A percentile compares a stretch with the other conserved stretches of the same genome.
phyloP scores from a whole-genome alignment of 768 basidiomycete genomes.

The Trametes coccinea region DNA sequence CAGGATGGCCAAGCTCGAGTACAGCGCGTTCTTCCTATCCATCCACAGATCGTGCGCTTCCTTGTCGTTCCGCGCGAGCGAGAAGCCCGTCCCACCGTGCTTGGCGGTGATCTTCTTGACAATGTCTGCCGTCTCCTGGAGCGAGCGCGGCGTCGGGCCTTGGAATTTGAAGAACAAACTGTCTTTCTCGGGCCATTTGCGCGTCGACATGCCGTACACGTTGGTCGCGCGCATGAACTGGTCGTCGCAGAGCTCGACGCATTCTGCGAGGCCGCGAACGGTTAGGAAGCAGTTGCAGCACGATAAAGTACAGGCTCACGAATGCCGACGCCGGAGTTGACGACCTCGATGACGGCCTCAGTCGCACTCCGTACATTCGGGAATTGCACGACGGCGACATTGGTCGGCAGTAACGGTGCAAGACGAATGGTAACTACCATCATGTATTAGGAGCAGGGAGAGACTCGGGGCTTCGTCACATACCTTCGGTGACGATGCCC shows the following conservation, averaged over 20 bases:
- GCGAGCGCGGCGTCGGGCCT: conserved; percentile 49
- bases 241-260: conserved; percentile 81
- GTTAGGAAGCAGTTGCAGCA: background rate
- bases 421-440: conserved; percentile 72
- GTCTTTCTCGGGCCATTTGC: conserved; percentile 62
- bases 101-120: conserved; percentile 58
- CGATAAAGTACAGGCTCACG: conserved; percentile 45
- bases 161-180: conserved; percentile 89
- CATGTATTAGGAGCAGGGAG: background rate
- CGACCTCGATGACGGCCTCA: conserved; percentile 70
- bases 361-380: conserved; percentile 73
- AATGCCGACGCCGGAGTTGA: conserved; percentile 69
- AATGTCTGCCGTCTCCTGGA: conserved; percentile 61
- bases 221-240: conserved; percentile 66
- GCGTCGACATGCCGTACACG: conserved; percentile 50
- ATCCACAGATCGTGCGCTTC: conserved; percentile 78
- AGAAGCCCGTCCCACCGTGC: conserved; percentile 68
- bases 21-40: conserved; percentile 67
- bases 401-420: conserved; percentile 79
- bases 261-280: conserved; percentile 51
- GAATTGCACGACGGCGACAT: conserved; percentile 82
- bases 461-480: background rate
- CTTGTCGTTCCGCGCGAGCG: conserved; percentile 58
- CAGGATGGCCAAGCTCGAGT: conserved; percentile 53
- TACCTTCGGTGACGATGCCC: conserved; percentile 88